Evolutionary conservation across 2,329 filamentous ascomycete species (phyloP).

Genomic region (Penicillium sclerotiorum): DNA sequence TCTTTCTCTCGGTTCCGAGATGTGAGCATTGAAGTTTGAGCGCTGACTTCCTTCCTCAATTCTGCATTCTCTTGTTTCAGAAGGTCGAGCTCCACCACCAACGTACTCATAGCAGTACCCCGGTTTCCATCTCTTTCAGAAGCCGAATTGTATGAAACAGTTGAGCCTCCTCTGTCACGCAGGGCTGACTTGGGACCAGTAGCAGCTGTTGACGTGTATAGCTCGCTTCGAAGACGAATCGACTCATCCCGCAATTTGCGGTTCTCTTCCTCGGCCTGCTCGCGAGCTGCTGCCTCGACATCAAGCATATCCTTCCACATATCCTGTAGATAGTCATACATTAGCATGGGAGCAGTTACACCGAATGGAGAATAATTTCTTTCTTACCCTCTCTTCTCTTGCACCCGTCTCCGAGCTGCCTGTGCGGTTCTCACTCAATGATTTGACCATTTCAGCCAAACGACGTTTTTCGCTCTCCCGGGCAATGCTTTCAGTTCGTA

Average conservation of each 20-base stretch:
- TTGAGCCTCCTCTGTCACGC: constrained; percentile 39
- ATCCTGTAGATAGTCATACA: constrained; percentile 54
- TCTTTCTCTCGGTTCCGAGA: constrained; percentile 95
- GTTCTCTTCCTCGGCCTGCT: constrained; percentile 89
- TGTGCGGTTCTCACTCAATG: constrained; percentile 57
- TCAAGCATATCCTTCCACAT: constrained; percentile 96
- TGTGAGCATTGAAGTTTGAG: constrained; percentile 96
- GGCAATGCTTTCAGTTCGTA: constrained; percentile 74
- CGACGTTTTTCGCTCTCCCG: constrained; percentile 85
- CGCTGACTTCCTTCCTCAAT: constrained; percentile 85
- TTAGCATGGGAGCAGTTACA: no score
- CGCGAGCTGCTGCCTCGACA: constrained; percentile 83
- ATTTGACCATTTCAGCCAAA: constrained; percentile 77
- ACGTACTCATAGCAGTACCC: constrained; percentile 58
- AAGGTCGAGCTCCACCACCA: constrained; percentile 82
- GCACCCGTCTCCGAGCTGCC: constrained; percentile 54
- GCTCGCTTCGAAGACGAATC: constrained; percentile 63
- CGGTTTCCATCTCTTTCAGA: constrained; percentile 41
- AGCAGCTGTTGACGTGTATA: constrained; percentile 25
- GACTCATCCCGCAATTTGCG: constrained; percentile 81
- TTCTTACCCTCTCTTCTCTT: constrained; percentile 50
- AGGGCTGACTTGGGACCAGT: constrained; percentile 35
- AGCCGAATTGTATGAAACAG: constrained; percentile 40
- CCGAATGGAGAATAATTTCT: constrained; percentile 5
- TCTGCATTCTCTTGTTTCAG: constrained; percentile 91